Percentiles rank a stretch among this genome's conserved stretches.
Evolutionary conservation across 176 grass and related monocot genomes (phyloP).

Genomic region (Oryza rufipogon): DNA sequence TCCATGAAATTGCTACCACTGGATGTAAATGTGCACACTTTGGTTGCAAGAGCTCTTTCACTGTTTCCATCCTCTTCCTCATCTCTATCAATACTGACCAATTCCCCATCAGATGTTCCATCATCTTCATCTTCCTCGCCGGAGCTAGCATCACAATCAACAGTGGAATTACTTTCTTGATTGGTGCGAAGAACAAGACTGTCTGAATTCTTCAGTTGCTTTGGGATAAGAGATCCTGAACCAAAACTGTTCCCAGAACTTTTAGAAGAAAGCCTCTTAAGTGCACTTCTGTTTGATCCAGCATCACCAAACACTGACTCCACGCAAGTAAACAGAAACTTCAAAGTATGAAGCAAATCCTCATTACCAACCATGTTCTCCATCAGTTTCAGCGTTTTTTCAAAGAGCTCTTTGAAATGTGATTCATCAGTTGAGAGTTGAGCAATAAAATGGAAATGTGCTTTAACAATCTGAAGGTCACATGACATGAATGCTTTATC

Average conservation of each 20-base stretch:
- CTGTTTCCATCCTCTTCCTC: slow-evolving; percentile 89
- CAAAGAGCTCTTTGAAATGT: slow-evolving; percentile 69
- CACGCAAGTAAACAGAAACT: slow-evolving; percentile 86
- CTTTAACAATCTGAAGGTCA: slow-evolving; percentile 74
- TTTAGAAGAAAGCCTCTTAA: slow-evolving; percentile 75
- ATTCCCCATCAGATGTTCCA: slow-evolving; percentile 91
- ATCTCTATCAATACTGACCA: slow-evolving; percentile 91
- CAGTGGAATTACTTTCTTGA: slow-evolving; percentile 61
- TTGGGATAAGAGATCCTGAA: slow-evolving; percentile 60
- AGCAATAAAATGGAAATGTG: slow-evolving; percentile 84
- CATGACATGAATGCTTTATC: slow-evolving; percentile 79
- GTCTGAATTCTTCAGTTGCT: slow-evolving; percentile 80
- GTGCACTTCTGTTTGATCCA: slow-evolving; percentile 53
- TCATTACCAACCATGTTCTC: slow-evolving; percentile 75
- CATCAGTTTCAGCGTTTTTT: slow-evolving; percentile 77
- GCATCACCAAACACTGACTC: slow-evolving; percentile 69
- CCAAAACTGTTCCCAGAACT: slow-evolving; percentile 50
- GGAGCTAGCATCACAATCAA: slow-evolving; percentile 84
- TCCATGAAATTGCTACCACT: slow-evolving; percentile 99
- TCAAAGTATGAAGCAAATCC: slow-evolving; percentile 59
- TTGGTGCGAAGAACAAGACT: slow-evolving; percentile 62
- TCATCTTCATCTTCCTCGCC: slow-evolving; percentile 98
- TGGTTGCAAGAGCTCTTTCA: slow-evolving; percentile 79
- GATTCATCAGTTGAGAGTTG: slow-evolving; percentile 73
- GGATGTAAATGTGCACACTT: slow-evolving; percentile 98